phyloP scores from a whole-genome alignment of 495 filamentous ascomycete species.

The Penicillium cataractarum region DNA sequence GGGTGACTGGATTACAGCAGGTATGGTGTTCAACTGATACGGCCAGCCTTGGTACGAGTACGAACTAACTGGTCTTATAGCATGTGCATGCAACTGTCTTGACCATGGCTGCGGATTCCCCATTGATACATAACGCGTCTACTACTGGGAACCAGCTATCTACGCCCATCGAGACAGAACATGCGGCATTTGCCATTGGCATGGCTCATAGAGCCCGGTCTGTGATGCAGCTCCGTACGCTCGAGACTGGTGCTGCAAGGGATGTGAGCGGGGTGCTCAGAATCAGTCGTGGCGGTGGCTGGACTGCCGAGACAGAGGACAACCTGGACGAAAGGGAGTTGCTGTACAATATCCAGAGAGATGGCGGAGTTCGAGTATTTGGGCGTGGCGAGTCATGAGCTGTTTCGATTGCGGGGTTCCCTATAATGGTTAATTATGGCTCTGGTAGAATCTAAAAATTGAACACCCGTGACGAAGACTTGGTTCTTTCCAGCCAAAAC shows the following conservation, averaged over 20 bases:
- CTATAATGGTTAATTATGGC: conserved; percentile 11
- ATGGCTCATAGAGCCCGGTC: conserved; percentile 74
- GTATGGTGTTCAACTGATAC: conserved; percentile 24
- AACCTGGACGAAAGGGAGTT: conserved; percentile 66
- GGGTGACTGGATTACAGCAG: conserved; percentile 50
- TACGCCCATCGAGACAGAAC: conserved; percentile 65
- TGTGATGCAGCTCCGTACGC: conserved; percentile 67
- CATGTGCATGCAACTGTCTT: conserved; percentile 63
- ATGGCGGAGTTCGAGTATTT: conserved; percentile 81
- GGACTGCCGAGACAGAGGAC: conserved; percentile 37
- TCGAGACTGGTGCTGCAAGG: conserved; percentile 83
- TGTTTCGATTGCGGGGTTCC: neutral
- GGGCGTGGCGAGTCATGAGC: conserved; percentile 63
- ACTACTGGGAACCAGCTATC: conserved; percentile 36
- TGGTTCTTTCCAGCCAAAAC: neutral
- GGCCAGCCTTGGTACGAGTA: neutral
- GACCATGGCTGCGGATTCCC: conserved; percentile 68
- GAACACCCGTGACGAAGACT: neutral
- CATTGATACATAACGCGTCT: conserved; percentile 61
- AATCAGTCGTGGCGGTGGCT: conserved; percentile 63
- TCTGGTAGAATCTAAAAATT: neutral
- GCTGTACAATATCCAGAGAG: conserved; percentile 76
- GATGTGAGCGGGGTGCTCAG: conserved; percentile 91
- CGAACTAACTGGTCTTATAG: conserved; percentile 28
- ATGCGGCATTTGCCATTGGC: conserved; percentile 68